Percentiles rank a stretch among this genome's conserved stretches.
These are phyloP conservation scores for Vanderwaltozyma tropicalis DNA, from an alignment of 805 yeast species.

Conservation along the genomic window DNA sequence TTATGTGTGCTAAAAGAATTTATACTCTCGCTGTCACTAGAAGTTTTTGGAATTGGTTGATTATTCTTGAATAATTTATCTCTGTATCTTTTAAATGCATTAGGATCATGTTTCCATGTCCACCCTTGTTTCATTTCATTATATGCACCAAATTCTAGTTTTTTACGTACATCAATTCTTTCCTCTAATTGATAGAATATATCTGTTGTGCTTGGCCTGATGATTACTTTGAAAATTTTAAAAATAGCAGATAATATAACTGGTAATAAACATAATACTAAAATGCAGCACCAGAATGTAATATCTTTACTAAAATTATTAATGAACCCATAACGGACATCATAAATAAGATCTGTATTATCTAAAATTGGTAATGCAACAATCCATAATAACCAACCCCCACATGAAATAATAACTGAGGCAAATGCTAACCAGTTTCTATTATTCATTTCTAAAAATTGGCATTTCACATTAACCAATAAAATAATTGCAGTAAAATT, in stretches of 20 bases:
- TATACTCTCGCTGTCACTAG: background rate
- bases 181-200: conserved; percentile 69
- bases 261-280: conserved; percentile 49
- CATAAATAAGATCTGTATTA: conserved; percentile 44
- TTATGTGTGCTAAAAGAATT: background rate
- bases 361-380: conserved; percentile 64
- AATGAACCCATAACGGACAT: conserved; percentile 58
- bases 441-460: conserved; percentile 70
- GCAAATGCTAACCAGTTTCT: conserved; percentile 59
- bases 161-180: conserved; percentile 51
- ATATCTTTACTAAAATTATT: conserved; percentile 67
- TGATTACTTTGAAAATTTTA: conserved; percentile 44
- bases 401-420: conserved; percentile 57
- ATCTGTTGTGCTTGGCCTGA: conserved; percentile 67
- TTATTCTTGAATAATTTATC: conserved; percentile 6
- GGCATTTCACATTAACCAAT: conserved; percentile 68
- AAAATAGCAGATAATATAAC: conserved; percentile 55
- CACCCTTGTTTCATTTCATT: conserved; percentile 70
- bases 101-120: conserved; percentile 49
- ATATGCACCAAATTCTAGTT: conserved; percentile 63
- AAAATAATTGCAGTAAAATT: conserved; percentile 63
- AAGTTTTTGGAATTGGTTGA: background rate
- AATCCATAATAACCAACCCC: conserved; percentile 85
- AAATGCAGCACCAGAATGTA: conserved; percentile 78
- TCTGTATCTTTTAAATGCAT: conserved; percentile 23